These are phyloP conservation scores for Neopestalotiopsis sp. DNA, from an alignment of 2,329 filamentous ascomycete species.

Conservation along the genomic window DNA sequence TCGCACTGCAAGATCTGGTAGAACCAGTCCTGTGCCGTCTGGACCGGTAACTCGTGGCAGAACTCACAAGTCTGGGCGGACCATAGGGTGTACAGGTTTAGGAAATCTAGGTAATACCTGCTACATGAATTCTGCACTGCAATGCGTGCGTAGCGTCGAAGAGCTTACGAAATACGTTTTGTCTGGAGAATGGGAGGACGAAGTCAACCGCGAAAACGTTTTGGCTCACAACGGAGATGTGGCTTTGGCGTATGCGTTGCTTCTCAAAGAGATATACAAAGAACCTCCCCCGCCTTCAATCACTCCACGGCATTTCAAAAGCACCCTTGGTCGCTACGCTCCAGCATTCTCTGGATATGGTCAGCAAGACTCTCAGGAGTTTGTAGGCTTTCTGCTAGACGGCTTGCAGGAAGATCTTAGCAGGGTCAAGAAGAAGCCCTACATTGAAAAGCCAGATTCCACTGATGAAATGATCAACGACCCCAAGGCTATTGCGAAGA, in stretches of 20 bases:
- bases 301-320: constrained; percentile 82
- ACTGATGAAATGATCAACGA: constrained; percentile 95
- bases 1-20: constrained; percentile 62
- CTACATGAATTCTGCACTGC: constrained; percentile 98
- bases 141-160: constrained; percentile 92
- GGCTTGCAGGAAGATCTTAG: constrained; percentile 95
- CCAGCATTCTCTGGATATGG: constrained; percentile 91
- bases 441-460: constrained; percentile 96
- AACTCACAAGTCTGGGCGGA: constrained; percentile 70
- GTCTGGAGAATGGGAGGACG: constrained; percentile 72
- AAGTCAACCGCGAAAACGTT: constrained; percentile 86
- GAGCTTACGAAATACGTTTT: constrained; percentile 94
- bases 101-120: constrained; percentile 95
- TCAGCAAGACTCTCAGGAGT: constrained; percentile 97
- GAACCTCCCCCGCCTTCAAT: constrained; percentile 71
- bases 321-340: constrained; percentile 78
- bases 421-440: constrained; percentile 92
- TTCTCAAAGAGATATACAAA: constrained; percentile 81
- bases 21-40: constrained; percentile 69
- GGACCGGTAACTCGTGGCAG: constrained; percentile 74
- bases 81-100: constrained; percentile 80
- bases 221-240: constrained; percentile 86
- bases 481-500: constrained; percentile 77
- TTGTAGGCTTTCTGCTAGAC: constrained; percentile 92
- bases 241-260: constrained; percentile 79